phyloP scores from a whole-genome alignment of 257 asterid genomes.

The Solanum etuberosum region DNA sequence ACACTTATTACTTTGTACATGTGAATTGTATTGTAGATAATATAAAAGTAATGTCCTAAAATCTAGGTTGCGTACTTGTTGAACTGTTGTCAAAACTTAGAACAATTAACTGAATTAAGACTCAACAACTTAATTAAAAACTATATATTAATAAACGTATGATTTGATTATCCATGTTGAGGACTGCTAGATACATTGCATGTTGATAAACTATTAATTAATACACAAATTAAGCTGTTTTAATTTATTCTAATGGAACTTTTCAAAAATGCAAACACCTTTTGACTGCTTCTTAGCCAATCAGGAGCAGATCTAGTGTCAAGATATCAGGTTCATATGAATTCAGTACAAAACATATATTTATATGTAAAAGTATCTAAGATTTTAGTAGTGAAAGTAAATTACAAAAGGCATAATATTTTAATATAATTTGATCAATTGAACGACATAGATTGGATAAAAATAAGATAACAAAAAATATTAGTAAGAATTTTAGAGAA shows the following conservation, averaged over 20 bases:
- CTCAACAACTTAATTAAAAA: background rate
- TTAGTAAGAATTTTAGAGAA: too few species aligned
- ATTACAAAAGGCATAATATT: too few species aligned
- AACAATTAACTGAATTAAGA: background rate
- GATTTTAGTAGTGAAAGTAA: too few species aligned
- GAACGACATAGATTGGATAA: too few species aligned
- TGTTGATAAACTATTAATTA: background rate
- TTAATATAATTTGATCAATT: too few species aligned
- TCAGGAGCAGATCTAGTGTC: background rate
- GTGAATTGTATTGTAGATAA: background rate
- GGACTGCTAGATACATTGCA: background rate
- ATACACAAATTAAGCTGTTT: background rate
- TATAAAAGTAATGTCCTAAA: background rate
- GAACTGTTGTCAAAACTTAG: background rate
- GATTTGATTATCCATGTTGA: background rate
- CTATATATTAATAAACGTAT: background rate
- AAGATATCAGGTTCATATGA: too few species aligned
- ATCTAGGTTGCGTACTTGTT: background rate
- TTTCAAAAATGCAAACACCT: background rate
- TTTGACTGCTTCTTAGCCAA: slow-evolving; percentile 1
- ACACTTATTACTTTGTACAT: background rate
- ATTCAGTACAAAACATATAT: too few species aligned
- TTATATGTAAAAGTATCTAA: too few species aligned
- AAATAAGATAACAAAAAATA: too few species aligned
- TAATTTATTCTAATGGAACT: background rate